Evolutionary conservation across 1,284 basidiomycete genomes (phyloP).

Genomic region (Ustilago loliicola): DNA sequence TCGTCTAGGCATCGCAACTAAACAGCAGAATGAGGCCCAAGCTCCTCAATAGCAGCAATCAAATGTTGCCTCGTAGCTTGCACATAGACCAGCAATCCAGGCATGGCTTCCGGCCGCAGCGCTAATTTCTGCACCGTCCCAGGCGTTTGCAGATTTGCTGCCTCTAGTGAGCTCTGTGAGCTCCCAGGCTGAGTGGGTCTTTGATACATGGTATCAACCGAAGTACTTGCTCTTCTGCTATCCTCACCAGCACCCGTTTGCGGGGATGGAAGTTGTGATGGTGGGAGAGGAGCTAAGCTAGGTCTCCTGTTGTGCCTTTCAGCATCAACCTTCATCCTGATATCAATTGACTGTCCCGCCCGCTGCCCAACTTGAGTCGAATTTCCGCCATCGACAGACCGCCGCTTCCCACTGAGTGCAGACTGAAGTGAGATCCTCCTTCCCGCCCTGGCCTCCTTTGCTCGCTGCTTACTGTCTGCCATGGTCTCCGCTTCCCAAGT

Average conservation of each 20-base stretch:
- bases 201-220: conserved; percentile 14
- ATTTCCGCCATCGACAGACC: conserved; percentile 13
- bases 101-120: conserved; percentile 57
- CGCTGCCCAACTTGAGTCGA: not conserved
- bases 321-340: not conserved
- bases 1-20: not conserved
- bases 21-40: not conserved
- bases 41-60: conserved; percentile 41
- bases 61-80: conserved; percentile 56
- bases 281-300: not conserved
- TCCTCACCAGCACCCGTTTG: not conserved
- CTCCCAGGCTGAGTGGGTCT: not conserved
- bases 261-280: not conserved
- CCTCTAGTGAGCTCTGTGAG: conserved; percentile 20
- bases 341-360: not conserved
- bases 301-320: not conserved
- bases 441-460: conserved; percentile 9
- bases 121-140: conserved; percentile 43
- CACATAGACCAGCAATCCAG: conserved; percentile 54
- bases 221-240: not conserved
- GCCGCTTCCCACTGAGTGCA: conserved; percentile 11
- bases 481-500: conserved; percentile 17
- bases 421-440: conserved; percentile 28
- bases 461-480: not conserved
- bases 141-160: not conserved